Percentiles rank a stretch among this genome's conserved stretches.
These are phyloP conservation scores for Schwanniomyces sp. DNA, from an alignment of 805 yeast species.

Conservation along the genomic window DNA sequence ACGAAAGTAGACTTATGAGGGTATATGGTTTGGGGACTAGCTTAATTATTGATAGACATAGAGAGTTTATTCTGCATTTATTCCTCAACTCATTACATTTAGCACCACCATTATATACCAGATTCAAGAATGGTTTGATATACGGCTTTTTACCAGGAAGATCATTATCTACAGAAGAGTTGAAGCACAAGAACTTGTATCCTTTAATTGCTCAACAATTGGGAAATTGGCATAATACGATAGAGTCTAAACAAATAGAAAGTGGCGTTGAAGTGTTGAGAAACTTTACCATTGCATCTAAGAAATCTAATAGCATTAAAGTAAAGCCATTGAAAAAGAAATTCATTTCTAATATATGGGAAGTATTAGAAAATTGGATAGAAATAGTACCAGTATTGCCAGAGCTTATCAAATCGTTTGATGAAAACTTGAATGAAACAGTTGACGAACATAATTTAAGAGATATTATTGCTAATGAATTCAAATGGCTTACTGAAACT, in stretches of 20 bases:
- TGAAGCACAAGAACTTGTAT: constrained; percentile 47
- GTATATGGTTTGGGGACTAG: constrained; percentile 76
- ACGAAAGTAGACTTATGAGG: constrained; percentile 54
- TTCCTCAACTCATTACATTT: constrained; percentile 57
- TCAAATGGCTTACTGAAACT: constrained; percentile 50
- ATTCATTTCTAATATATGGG: constrained; percentile 54
- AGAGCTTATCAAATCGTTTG: constrained; percentile 35
- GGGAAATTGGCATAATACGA: constrained; percentile 67
- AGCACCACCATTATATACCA: constrained; percentile 68
- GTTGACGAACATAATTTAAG: constrained; percentile 25
- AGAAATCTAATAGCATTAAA: constrained; percentile 11
- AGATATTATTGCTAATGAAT: constrained; percentile 48
- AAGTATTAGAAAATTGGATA: constrained; percentile 62
- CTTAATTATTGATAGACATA: constrained; percentile 67
- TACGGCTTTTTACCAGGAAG: constrained; percentile 70
- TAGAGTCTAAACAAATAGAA: constrained; percentile 48
- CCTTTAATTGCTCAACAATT: constrained; percentile 62
- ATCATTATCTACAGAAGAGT: constrained; percentile 55
- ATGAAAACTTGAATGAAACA: constrained; percentile 23
- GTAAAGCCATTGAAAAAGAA: constrained; percentile 20
- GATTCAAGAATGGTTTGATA: constrained; percentile 70
- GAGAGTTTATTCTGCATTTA: constrained; percentile 72
- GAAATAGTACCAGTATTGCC: constrained; percentile 54
- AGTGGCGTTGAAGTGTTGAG: constrained; percentile 44
- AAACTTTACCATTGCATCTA: constrained; percentile 18